Percentiles rank a stretch among this genome's conserved stretches.
phyloP scores from a whole-genome alignment of 768 basidiomycete species.

The Cystobasidium tubakii region DNA sequence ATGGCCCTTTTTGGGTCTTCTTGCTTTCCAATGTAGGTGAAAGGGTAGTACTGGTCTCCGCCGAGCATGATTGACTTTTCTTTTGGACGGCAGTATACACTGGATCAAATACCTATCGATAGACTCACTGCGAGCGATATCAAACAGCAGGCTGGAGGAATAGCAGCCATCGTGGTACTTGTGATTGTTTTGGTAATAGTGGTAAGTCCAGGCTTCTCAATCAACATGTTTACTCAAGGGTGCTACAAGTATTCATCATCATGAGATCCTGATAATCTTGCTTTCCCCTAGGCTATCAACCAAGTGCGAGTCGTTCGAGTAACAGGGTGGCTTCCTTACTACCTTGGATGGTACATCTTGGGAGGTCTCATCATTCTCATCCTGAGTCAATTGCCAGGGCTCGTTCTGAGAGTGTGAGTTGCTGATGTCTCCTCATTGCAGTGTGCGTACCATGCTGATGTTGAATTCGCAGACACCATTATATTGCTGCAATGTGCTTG shows the following conservation, averaged over 20 bases:
- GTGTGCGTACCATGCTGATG: not conserved
- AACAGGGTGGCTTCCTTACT: slow-evolving; percentile 74
- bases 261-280: not conserved
- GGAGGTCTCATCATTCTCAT: not conserved
- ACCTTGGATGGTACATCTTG: slow-evolving; percentile 64
- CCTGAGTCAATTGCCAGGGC: slow-evolving; percentile 28
- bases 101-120: slow-evolving; percentile 61
- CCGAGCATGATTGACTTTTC: too few species aligned
- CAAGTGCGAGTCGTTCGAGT: slow-evolving; percentile 76
- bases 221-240: too few species aligned
- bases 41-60: slow-evolving; percentile 51
- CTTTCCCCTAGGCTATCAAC: slow-evolving; percentile 51
- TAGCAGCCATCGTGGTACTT: slow-evolving; percentile 57
- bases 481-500: slow-evolving; percentile 67
- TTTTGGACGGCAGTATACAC: not conserved
- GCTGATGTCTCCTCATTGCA: not conserved
- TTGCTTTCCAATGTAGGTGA: slow-evolving; percentile 66
- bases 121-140: slow-evolving; percentile 69
- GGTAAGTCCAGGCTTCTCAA: not conserved
- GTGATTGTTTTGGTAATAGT: slow-evolving; percentile 59
- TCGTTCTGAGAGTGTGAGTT: slow-evolving; percentile 17
- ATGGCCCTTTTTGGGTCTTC: slow-evolving; percentile 72
- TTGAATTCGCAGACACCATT: slow-evolving; percentile 68
- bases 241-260: not conserved
- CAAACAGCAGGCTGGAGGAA: slow-evolving; percentile 57